Conservation (phyloP, 306 rosid species). For the Hippophae tibetana region DNA sequence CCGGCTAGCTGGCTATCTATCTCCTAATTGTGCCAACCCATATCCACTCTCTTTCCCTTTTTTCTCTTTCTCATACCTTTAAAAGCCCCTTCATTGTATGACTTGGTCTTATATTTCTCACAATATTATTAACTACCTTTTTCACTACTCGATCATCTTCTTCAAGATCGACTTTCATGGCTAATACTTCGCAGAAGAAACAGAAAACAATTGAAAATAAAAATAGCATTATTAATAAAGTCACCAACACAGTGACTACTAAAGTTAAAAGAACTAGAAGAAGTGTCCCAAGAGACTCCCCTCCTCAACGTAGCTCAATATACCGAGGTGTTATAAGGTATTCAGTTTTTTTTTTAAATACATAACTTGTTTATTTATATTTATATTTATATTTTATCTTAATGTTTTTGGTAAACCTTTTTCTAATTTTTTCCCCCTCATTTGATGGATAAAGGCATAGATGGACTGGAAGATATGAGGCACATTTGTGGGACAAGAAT, state of each 20-base stretch:
- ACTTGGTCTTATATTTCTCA: neutral
- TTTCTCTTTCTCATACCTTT: neutral
- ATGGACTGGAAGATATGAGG: slow-evolving; percentile 84
- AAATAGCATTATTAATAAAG: neutral
- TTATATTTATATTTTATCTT: no score
- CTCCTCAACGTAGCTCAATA: slow-evolving; percentile 76
- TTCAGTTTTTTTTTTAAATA: neutral
- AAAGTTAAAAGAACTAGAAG: slow-evolving; percentile 55
- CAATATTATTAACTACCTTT: neutral
- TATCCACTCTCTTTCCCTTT: neutral
- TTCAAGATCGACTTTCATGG: slow-evolving; percentile 27
- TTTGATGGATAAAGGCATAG: slow-evolving; percentile 36
- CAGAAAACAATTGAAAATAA: slow-evolving; percentile 20
- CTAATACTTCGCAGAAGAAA: slow-evolving; percentile 38
- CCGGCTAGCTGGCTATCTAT: slow-evolving; percentile 15
- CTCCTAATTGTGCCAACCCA: neutral
- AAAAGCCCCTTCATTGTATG: neutral
- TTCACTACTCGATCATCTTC: neutral
- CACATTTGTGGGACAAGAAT: slow-evolving; percentile 88
- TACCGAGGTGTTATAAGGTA: slow-evolving; percentile 80
- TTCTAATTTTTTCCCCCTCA: no score
- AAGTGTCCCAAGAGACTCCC: slow-evolving; percentile 52
- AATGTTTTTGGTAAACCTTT: no score
- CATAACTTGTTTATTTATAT: no score
- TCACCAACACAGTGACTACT: slow-evolving; percentile 10